Evolutionary conservation across 2,329 filamentous ascomycete species (phyloP), one percentile per base, ranked within the genome.

Genomic region (Ascochyta koolunga): DNA sequence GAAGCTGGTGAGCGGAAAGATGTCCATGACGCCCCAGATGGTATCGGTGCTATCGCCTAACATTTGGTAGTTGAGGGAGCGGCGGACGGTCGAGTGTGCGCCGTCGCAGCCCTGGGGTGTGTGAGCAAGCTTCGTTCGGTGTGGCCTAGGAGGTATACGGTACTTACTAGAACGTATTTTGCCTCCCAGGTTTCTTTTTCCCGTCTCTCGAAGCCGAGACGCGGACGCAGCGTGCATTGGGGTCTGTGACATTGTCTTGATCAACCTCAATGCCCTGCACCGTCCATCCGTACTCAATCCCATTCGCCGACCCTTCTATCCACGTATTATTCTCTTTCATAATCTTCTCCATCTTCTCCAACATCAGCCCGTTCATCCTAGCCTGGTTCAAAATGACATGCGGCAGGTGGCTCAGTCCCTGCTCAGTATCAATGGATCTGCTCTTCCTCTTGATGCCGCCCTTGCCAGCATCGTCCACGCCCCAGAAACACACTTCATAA

Each of bases 311-410:
- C 1, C 46, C 52, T 2, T 50, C 47, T 32, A 58, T 22, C 73
- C 72, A 45, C 71, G 73, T 50, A 16, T 59, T 58, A 22, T 63
- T 56, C 39, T 61, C 61, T 44, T 52, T 59, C 36, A 68, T 38
- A 8, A 72, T 69, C 48, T 71, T 69, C 36, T 76, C 67, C 76
- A 87, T 82, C 57, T 79, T 78, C 3, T 77, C 74, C 29, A 87
- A 77, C 66, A 89, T 74, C 16, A 88, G 2, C 76, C 42, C 77
- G 64, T 91, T 89, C 62, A 90, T 84, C 3, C 87, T 81, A 13
- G 88, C 89, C 71, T 91, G 89, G 62, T 90, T 89, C 39, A 92
- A 67, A 9, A 89, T 86, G 2, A 86, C 82, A 71, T 90, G 85
- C 44, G 86, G 85, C 59, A 88, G 86, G 33, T 83, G 81, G 44